Evolutionary conservation across 768 basidiomycete genomes (phyloP), one percentile per base, ranked within the genome.

Genomic region (Amyloporia xantha): DNA sequence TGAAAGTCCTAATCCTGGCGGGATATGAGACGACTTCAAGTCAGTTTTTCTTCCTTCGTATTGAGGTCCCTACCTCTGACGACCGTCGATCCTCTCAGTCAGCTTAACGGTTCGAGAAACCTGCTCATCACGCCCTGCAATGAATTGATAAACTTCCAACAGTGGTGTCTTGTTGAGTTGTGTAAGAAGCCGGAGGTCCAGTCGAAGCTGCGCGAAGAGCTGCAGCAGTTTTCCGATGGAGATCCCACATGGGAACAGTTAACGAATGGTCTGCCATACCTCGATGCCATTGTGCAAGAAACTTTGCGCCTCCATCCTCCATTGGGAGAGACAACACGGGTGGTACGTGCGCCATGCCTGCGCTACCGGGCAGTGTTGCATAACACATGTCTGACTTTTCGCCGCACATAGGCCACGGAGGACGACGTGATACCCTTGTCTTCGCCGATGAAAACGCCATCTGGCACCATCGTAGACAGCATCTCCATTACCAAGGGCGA

Each of bases 161-260:
- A 67, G 66, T 82, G 80, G 78, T 75, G 78, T 2, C 64, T 83
- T 0, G 75, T 82, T 26, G 81, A 82, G 56, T 72, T 82, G 1
- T 67, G 68, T 5, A 67, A 62, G 28, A 61, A 75, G 39, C 69
- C 63, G 0, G 68, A 72, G 23, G 65, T 69, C 12, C 81, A 82
- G 58, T 54, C 61, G 7, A 73, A 68, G 40, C 62, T 82, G 10
- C 72, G 79, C 37, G 62, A 71, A 7, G 80, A 84, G 47, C 65
- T 84, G 20, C 40, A 27, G 7, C 57, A 65, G 17, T 72, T 73
- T 42, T 61, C 69, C 1, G 62, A 57, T 15, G 47, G 51, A 4
- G 79, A 82, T 56, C 78, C 79, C 15, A 74, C 71, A 0, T 80
- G 73, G 61, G 78, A 81, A 30, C 74, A 79, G 48, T 68, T 82